Percentiles rank a stretch among this genome's conserved stretches.
Conservation (phyloP, 2,329 filamentous ascomycete species). For the Septoria petroselini region DNA sequence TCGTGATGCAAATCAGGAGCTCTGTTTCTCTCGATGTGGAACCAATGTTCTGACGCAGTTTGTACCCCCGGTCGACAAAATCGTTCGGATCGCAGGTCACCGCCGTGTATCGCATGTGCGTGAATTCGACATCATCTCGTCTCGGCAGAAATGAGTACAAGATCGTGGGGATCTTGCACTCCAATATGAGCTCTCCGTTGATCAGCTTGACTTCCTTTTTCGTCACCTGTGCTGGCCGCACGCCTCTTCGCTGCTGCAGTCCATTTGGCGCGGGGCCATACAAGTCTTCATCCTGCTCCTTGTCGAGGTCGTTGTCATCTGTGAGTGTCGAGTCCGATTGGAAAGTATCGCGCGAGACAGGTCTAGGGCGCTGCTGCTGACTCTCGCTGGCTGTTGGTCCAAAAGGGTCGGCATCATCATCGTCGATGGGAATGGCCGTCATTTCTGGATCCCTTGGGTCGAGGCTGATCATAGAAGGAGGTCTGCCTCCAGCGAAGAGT, state of each 20-base stretch:
- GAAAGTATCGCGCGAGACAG: slow-evolving; percentile 63
- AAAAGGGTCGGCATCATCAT: slow-evolving; percentile 60
- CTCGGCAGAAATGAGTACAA: slow-evolving; percentile 94
- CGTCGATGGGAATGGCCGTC: slow-evolving; percentile 66
- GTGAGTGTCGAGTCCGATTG: slow-evolving; percentile 60
- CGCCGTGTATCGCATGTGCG: slow-evolving; percentile 96
- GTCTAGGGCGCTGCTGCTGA: slow-evolving; percentile 51
- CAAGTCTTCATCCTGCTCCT: slow-evolving; percentile 53
- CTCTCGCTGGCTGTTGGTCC: slow-evolving; percentile 58
- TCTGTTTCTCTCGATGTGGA: slow-evolving; percentile 83
- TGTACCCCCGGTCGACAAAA: slow-evolving; percentile 84
- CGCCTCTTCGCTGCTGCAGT: slow-evolving; percentile 81
- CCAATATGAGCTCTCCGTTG: slow-evolving; percentile 94
- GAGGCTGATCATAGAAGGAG: slow-evolving; percentile 41
- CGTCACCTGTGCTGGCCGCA: slow-evolving; percentile 79
- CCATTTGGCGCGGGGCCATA: slow-evolving; percentile 86
- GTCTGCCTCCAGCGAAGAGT: slow-evolving; percentile 64
- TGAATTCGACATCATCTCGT: slow-evolving; percentile 92
- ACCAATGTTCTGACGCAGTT: slow-evolving; percentile 86
- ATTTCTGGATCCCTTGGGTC: slow-evolving; percentile 52
- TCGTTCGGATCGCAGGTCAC: slow-evolving; percentile 98
- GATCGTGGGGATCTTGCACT: slow-evolving; percentile 99
- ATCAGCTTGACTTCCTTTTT: slow-evolving; percentile 94
- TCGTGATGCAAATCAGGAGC: slow-evolving; percentile 93
- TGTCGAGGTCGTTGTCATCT: slow-evolving; percentile 59